Evolutionary conservation across 768 basidiomycete species (phyloP), one percentile per base, ranked within the genome.

Genomic region (Podaxis pistillaris): DNA sequence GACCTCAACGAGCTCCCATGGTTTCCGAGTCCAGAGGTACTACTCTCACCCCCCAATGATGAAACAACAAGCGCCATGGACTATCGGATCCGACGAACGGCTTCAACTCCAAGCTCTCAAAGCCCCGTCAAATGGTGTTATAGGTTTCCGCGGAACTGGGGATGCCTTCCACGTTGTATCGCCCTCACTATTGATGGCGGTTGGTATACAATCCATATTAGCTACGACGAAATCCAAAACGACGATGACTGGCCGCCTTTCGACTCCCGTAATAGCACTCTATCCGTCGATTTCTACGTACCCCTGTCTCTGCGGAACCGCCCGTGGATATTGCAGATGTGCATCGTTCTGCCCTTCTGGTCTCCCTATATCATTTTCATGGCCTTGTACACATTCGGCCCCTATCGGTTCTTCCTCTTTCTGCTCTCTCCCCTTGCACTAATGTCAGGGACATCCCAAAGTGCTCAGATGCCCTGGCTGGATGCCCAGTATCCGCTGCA

Each of bases 1-100:
- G 54, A 51, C 15, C 47, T 22, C 30, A 26, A 59, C 22, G 58
- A 59, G 22, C 47, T 59, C 6, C 58, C 58, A 37, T 59, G 58
- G 58, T 59, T 50, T 9, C 49, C 58, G 26, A 33, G 4, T 17
- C 30, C 49, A 8, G 58, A 51, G 19, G 58, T 28, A 37, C 5
- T 26, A 6, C 54, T 17, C 1, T 9, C 28, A 13, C 3, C 50
- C 8, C 36, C 3, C 15, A 12, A 22, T 11, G 36, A 46, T 15
- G 44, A 46, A n/a, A n/a, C 24, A 17, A 36, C 12, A 4, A 26
- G n/a, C 12, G 22, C 4, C 19, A 24, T 40, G 8, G 22, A n/a
- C 38, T 22, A 55, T 5, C 19, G 22, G 11, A 38, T 19, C 11
- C 36, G 19, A 24, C 54, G 37, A 37, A 30, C 1, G 11, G 54